Evolutionary conservation across 2,329 filamentous ascomycete species (phyloP).

Genomic region (Cryphonectria naterciae): DNA sequence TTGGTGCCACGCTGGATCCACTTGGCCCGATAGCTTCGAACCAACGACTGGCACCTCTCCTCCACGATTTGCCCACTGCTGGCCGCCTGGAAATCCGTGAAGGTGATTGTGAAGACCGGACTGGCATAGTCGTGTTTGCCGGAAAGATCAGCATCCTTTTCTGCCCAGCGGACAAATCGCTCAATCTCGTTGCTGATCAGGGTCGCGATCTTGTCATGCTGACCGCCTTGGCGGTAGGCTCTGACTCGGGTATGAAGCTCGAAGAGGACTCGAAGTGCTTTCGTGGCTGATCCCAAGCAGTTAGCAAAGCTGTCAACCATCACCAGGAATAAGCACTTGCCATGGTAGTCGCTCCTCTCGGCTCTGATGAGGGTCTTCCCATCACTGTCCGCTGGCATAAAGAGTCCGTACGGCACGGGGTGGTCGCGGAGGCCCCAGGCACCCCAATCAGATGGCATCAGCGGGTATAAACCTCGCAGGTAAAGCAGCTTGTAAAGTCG

Average conservation of each 20-base stretch:
- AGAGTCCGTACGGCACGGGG: slow-evolving; percentile 39
- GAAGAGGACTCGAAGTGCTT: slow-evolving; percentile 41
- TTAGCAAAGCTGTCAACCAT: slow-evolving; percentile 3
- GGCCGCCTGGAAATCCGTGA: slow-evolving; percentile 1
- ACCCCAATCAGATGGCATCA: slow-evolving; percentile 40
- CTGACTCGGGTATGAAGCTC: slow-evolving; percentile 39
- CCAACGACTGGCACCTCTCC: slow-evolving; percentile 19
- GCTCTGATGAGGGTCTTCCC: slow-evolving; percentile 36
- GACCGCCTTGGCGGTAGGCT: slow-evolving; percentile 38
- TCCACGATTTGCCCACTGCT: slow-evolving; percentile 13
- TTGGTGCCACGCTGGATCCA: slow-evolving; percentile 23
- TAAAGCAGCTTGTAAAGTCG: slow-evolving; percentile 41
- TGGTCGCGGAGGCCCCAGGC: slow-evolving; percentile 39
- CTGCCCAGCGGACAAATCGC: slow-evolving; percentile 40
- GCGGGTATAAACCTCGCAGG: slow-evolving; percentile 41
- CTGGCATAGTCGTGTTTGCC: slow-evolving; percentile 26
- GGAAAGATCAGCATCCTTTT: slow-evolving; percentile 38
- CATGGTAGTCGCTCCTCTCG: slow-evolving; percentile 36
- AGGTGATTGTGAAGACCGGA: slow-evolving; percentile 23
- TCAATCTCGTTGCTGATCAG: slow-evolving; percentile 37
- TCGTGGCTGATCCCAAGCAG: slow-evolving; percentile 34
- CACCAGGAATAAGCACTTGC: slow-evolving; percentile 27
- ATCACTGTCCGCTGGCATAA: slow-evolving; percentile 33
- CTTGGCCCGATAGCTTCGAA: slow-evolving; percentile 28
- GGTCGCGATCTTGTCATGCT: slow-evolving; percentile 35